Conservation (phyloP, 176 grass and related monocot genomes). For the Aegilops longissima region DNA sequence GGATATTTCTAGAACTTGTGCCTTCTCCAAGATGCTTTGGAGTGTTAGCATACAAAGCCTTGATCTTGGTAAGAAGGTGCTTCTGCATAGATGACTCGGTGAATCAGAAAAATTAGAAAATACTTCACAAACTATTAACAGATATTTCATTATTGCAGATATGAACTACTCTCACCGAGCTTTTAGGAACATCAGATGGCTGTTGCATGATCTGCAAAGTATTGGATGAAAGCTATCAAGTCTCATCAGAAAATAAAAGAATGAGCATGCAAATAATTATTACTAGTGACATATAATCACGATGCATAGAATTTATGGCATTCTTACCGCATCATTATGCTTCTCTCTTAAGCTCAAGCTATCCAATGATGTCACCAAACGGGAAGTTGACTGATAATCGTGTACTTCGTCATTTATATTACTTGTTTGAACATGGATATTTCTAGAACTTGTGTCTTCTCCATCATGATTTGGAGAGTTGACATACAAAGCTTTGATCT, state of each 20-base stretch:
- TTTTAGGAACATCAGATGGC: too few relatives aligned
- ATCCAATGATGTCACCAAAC: neutral
- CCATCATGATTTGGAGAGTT: too few relatives aligned
- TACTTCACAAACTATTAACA: too few relatives aligned
- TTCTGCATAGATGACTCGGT: too few relatives aligned
- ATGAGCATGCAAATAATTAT: neutral
- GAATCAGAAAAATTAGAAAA: too few relatives aligned
- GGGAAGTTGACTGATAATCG: neutral
- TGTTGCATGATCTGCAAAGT: too few relatives aligned
- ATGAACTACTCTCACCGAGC: too few relatives aligned
- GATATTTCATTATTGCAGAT: too few relatives aligned
- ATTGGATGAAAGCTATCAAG: neutral
- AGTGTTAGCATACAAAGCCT: too few relatives aligned
- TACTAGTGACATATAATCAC: neutral
- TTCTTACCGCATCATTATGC: conserved; percentile 1
- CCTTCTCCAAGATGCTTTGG: too few relatives aligned
- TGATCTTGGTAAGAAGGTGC: too few relatives aligned
- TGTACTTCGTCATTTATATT: neutral
- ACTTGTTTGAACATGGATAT: neutral
- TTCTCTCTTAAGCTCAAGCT: neutral
- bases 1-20: too few relatives aligned
- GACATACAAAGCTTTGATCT: conserved; percentile 1
- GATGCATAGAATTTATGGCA: neutral
- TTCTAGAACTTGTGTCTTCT: conserved; percentile 7
- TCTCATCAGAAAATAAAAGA: neutral